phyloP scores from a whole-genome alignment of 768 basidiomycete species.

The Termitomyces sp. region DNA sequence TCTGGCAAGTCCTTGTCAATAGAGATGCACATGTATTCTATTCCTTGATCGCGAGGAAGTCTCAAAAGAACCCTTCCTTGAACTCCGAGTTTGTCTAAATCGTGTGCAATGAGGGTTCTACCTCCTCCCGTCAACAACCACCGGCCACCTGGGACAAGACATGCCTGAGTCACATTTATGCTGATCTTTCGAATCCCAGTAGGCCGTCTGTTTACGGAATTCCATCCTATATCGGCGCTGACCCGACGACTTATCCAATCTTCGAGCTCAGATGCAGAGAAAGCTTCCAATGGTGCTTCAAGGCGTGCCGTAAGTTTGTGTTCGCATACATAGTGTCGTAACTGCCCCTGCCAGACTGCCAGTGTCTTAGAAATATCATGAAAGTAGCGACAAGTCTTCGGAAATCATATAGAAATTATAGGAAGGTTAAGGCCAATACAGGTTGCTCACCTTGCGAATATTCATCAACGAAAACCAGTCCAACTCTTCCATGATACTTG shows the following conservation, averaged over 20 bases:
- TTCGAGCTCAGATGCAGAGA: slow-evolving; percentile 3
- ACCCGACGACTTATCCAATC: slow-evolving; percentile 6
- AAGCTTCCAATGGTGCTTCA: slow-evolving; percentile 2
- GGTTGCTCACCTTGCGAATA: slow-evolving; percentile 2
- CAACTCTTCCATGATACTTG: slow-evolving; percentile 1
- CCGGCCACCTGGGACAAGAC: slow-evolving; percentile 5
- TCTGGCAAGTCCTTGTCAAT: slow-evolving; percentile 1
- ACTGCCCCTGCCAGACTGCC: slow-evolving; percentile 4
- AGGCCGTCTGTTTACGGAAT: not conserved
- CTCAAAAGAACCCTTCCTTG: not conserved
- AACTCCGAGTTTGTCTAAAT: slow-evolving; percentile 3
- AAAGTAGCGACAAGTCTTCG: slow-evolving; percentile 4
- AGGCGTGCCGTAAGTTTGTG: slow-evolving; percentile 1
- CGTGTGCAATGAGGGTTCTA: not conserved
- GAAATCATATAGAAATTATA: not conserved
- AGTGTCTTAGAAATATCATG: slow-evolving; percentile 1
- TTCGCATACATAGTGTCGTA: not conserved
- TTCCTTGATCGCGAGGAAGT: not conserved
- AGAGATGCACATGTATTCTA: slow-evolving; percentile 1
- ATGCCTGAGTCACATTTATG: not conserved
- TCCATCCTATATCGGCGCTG: slow-evolving; percentile 8
- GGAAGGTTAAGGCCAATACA: not conserved
- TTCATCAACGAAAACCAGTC: slow-evolving; percentile 9
- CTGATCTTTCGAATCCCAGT: slow-evolving; percentile 1
- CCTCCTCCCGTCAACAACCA: slow-evolving; percentile 4